Evolutionary conservation across 441 rosid species (phyloP).

Genomic region (Flueggea neowawraea): DNA sequence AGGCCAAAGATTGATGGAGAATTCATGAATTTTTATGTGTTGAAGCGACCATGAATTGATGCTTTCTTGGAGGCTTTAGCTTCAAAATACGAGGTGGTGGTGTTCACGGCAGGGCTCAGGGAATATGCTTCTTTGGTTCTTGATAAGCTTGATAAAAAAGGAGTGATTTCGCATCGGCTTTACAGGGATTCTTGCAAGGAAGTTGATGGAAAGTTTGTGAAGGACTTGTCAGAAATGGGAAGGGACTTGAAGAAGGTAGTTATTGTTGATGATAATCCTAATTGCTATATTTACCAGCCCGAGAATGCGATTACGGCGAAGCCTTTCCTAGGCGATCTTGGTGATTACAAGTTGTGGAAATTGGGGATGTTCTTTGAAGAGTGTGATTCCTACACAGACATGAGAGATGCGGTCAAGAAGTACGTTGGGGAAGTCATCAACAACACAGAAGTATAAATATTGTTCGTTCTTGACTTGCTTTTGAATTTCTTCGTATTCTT

Average conservation of each 20-base stretch:
- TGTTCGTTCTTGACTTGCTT: neutral
- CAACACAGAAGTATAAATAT: neutral
- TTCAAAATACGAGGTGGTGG: slow-evolving; percentile 59
- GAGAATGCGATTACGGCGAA: slow-evolving; percentile 71
- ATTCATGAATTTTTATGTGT: slow-evolving; percentile 56
- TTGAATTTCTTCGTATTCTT: neutral
- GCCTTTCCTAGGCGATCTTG: slow-evolving; percentile 54
- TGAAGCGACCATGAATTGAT: slow-evolving; percentile 85
- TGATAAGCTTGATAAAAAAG: slow-evolving; percentile 47
- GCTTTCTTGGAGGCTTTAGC: slow-evolving; percentile 50
- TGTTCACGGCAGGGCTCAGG: slow-evolving; percentile 80
- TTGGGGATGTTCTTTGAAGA: slow-evolving; percentile 47
- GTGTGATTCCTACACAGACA: slow-evolving; percentile 53
- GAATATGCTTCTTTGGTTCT: slow-evolving; percentile 76
- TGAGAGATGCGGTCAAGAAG: slow-evolving; percentile 70
- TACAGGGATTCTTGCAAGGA: slow-evolving; percentile 66
- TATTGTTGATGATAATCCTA: slow-evolving; percentile 73
- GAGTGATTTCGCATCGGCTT: slow-evolving; percentile 50
- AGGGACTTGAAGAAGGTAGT: slow-evolving; percentile 55
- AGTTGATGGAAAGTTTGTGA: slow-evolving; percentile 60
- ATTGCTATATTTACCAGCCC: slow-evolving; percentile 67
- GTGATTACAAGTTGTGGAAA: slow-evolving; percentile 52
- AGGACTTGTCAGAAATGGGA: slow-evolving; percentile 61
- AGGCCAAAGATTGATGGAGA: slow-evolving; percentile 65
- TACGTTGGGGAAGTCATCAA: slow-evolving; percentile 9